Evolutionary conservation across 1,284 basidiomycete genomes (phyloP), one percentile per base, ranked within the genome.

Genomic region (Malassezia japonica): DNA sequence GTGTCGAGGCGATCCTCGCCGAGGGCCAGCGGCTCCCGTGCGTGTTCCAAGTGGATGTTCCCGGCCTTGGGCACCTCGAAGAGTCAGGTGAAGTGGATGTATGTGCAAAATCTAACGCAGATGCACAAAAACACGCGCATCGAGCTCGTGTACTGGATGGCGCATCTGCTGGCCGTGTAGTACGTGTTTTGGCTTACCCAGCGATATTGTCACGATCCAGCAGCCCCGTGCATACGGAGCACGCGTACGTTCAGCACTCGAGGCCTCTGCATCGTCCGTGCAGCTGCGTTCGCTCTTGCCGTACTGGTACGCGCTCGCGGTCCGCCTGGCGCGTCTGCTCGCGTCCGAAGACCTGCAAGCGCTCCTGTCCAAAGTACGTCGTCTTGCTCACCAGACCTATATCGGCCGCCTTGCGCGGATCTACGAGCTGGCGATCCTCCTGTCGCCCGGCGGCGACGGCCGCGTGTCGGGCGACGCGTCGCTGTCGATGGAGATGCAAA

Each of bases 141-240:
- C 13, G 66, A 70, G 43, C 57, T 72, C 4, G 67, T 66, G 4
- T 72, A 65, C 33, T 72, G 70, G 70, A 48, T 70, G 27, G 68
- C 70, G 2, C 65, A 69, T 24, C 48, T 64, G 4, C 62, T 72
- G 29, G 64, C 66, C 7, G 49, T 67, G 6, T 64, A 70, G 64
- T 65, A 32, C 37, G 64, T 58, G 13, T n/a, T 4, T 27, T 15
- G 12, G 31, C 15, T 41, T 7, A n/a, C 8, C 20, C 52, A 67
- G 60, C 39, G 62, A 64, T 29, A 56, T 64, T 28, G 60, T 70
- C n/a, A 56, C 60, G 29, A 57, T 70, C 33, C 60, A 61, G 47
- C 58, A 67, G 16, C 68, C 68, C 5, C 61, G 61, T 9, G 62
- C 60, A n/a, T 70, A 59, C 46, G 59, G 57, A 1, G 37, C 52